These are phyloP conservation scores for Parastagonospora avenae DNA, from an alignment of 2,329 filamentous ascomycete genomes.

Conservation along the genomic window DNA sequence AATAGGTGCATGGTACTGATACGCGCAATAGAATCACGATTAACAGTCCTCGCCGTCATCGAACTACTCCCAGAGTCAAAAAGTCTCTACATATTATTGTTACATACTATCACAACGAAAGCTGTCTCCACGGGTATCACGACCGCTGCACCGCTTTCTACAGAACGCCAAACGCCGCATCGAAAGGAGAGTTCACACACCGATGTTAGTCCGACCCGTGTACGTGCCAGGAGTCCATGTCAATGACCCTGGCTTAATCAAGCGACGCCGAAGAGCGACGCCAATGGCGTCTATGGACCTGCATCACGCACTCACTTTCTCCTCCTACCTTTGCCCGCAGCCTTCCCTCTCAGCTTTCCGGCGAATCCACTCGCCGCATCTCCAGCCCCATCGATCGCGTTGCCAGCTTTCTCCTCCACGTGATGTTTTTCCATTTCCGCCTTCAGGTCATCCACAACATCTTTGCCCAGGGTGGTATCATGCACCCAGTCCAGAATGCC, in stretches of 20 bases:
- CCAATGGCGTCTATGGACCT: no score
- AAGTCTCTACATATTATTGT: no score
- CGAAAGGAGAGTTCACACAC: no score
- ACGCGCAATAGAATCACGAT: slow-evolving; percentile 33
- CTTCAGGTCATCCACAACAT: slow-evolving; percentile 60
- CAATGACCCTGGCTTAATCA: no score
- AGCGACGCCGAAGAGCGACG: no score
- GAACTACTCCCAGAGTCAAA: not conserved
- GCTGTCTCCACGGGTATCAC: no score
- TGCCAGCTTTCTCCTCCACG: slow-evolving; percentile 51
- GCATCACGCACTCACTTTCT: slow-evolving; percentile 18
- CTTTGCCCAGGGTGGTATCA: slow-evolving; percentile 57
- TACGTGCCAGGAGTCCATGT: no score
- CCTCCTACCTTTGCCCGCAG: slow-evolving; percentile 31
- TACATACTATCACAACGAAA: no score
- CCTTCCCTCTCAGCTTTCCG: slow-evolving; percentile 32
- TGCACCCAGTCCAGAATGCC: slow-evolving; percentile 57
- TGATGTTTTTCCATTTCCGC: slow-evolving; percentile 62
- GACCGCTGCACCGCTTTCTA: no score
- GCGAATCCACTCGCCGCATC: slow-evolving; percentile 38
- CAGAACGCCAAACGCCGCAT: no score
- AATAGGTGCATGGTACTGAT: slow-evolving; percentile 35
- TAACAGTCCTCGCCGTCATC: slow-evolving; percentile 15
- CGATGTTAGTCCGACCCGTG: no score
- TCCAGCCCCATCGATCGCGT: slow-evolving; percentile 42